phyloP scores from a whole-genome alignment of 805 yeast species.

The Spathaspora girioi region DNA sequence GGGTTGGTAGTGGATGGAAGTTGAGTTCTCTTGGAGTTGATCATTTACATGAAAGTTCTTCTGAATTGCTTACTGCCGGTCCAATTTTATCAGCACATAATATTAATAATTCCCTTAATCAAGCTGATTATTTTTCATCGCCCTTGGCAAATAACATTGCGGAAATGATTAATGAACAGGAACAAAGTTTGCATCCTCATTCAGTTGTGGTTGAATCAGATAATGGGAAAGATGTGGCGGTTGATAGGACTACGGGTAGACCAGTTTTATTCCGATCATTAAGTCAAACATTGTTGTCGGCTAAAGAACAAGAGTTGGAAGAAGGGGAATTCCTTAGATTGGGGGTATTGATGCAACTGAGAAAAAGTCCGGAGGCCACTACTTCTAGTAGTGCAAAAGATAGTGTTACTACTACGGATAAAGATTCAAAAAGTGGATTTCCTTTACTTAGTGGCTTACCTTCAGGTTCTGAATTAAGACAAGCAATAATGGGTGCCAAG shows the following conservation, averaged over 20 bases:
- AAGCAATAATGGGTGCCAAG: constrained; percentile 67
- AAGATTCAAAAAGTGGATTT: constrained; percentile 11
- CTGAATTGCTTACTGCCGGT: constrained; percentile 50
- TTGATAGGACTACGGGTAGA: constrained; percentile 68
- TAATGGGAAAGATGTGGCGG: constrained; percentile 48
- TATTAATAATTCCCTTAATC: constrained; percentile 5
- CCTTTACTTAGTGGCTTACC: constrained; percentile 43
- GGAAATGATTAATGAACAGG: too few species aligned
- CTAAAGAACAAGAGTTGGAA: constrained; percentile 78
- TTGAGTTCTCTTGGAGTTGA: background rate
- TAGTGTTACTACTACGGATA: background rate
- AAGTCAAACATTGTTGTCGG: constrained; percentile 63
- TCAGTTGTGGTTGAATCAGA: constrained; percentile 67
- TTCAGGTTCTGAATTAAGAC: constrained; percentile 51
- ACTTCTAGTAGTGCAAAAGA: background rate
- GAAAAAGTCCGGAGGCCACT: constrained; percentile 22
- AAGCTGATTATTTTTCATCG: constrained; percentile 17
- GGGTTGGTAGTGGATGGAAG: background rate
- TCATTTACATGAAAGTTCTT: constrained; percentile 43
- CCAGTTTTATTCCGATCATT: constrained; percentile 64
- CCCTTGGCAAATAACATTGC: constrained; percentile 1
- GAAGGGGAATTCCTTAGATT: constrained; percentile 90
- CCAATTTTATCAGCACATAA: constrained; percentile 49
- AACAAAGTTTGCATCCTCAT: constrained; percentile 51
- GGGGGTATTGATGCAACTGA: constrained; percentile 76